A percentile compares a stretch with the other conserved stretches of the same genome.
These are phyloP conservation scores for Taphrina pruni DNA, from an alignment of 1,139 yeast genomes.

Conservation along the genomic window DNA sequence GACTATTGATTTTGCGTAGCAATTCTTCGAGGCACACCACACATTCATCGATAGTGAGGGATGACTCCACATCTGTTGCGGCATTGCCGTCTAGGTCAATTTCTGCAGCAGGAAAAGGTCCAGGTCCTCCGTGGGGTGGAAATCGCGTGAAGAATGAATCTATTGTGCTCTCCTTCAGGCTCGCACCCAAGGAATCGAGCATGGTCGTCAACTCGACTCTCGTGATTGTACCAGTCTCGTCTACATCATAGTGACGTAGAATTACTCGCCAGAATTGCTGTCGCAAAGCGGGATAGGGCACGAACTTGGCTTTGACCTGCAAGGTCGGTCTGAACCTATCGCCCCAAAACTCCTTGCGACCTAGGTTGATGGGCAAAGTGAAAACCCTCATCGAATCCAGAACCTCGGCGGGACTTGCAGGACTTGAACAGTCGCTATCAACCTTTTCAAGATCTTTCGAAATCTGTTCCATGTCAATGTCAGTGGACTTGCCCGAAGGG, in stretches of 20 bases:
- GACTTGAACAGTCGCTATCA: conserved; percentile 1
- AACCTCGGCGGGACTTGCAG: conserved; percentile 5
- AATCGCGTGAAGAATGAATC: conserved; percentile 53
- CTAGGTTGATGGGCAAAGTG: conserved; percentile 49
- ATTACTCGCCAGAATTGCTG: conserved; percentile 73
- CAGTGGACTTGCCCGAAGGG: background rate
- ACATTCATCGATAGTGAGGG: conserved; percentile 63
- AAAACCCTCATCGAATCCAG: conserved; percentile 18
- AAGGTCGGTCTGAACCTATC: conserved; percentile 61
- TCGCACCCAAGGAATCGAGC: conserved; percentile 68
- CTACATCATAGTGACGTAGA: conserved; percentile 61
- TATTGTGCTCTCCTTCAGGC: conserved; percentile 51
- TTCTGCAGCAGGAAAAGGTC: conserved; percentile 51
- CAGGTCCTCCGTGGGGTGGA: background rate
- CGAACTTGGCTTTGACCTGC: conserved; percentile 67
- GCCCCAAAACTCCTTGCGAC: conserved; percentile 50
- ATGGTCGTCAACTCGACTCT: conserved; percentile 64
- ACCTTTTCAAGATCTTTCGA: conserved; percentile 3
- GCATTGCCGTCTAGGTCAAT: conserved; percentile 30
- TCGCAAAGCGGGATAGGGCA: conserved; percentile 69
- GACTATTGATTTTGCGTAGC: conserved; percentile 46
- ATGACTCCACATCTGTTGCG: conserved; percentile 56
- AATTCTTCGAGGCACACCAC: conserved; percentile 61
- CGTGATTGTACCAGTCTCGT: conserved; percentile 58
- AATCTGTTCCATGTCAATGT: background rate